A percentile compares a stretch with the other conserved stretches of the same genome.
Evolutionary conservation across 768 basidiomycete species (phyloP).

Genomic region (Podaxis rugospora): DNA sequence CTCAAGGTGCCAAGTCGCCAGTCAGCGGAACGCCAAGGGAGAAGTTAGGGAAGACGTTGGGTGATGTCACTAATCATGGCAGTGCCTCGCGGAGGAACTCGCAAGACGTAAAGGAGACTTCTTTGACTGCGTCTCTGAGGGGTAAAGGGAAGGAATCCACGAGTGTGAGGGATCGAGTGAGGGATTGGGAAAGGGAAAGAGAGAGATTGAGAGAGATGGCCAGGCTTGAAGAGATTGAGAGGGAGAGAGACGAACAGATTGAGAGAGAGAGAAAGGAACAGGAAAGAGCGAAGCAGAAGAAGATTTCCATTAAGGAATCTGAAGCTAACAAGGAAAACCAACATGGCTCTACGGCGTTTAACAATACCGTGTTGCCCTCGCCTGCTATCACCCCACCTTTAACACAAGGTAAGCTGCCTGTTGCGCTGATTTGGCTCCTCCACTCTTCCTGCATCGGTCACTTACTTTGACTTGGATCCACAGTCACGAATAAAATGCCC

Average conservation of each 20-base stretch:
- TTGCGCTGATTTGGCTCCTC: slow-evolving; percentile 1
- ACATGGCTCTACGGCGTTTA: slow-evolving; percentile 17
- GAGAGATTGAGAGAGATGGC: slow-evolving; percentile 68
- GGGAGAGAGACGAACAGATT: slow-evolving; percentile 40
- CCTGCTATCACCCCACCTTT: slow-evolving; percentile 25
- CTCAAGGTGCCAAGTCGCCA: slow-evolving; percentile 14
- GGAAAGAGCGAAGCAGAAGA: slow-evolving; percentile 20
- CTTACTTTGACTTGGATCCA: slow-evolving; percentile 5
- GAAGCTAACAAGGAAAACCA: slow-evolving; percentile 25
- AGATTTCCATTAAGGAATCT: slow-evolving; percentile 13
- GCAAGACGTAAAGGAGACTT: slow-evolving; percentile 14
- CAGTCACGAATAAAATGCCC: slow-evolving; percentile 20
- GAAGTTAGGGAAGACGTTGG: slow-evolving; percentile 8
- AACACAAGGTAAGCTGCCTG: slow-evolving; percentile 21
- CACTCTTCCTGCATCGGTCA: not conserved
- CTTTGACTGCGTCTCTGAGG: slow-evolving; percentile 5
- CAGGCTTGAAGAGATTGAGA: slow-evolving; percentile 51
- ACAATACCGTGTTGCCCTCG: slow-evolving; percentile 24
- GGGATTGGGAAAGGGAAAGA: slow-evolving; percentile 74
- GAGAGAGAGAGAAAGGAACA: slow-evolving; percentile 34
- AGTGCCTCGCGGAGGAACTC: slow-evolving; percentile 10
- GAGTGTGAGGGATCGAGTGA: slow-evolving; percentile 55
- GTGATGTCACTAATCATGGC: slow-evolving; percentile 7
- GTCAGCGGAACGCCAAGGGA: slow-evolving; percentile 14
- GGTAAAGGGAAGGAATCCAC: slow-evolving; percentile 36